A percentile compares a stretch with the other conserved stretches of the same genome.
Evolutionary conservation across 2,329 filamentous ascomycete genomes (phyloP).

Genomic region (Exophiala viscosa): DNA sequence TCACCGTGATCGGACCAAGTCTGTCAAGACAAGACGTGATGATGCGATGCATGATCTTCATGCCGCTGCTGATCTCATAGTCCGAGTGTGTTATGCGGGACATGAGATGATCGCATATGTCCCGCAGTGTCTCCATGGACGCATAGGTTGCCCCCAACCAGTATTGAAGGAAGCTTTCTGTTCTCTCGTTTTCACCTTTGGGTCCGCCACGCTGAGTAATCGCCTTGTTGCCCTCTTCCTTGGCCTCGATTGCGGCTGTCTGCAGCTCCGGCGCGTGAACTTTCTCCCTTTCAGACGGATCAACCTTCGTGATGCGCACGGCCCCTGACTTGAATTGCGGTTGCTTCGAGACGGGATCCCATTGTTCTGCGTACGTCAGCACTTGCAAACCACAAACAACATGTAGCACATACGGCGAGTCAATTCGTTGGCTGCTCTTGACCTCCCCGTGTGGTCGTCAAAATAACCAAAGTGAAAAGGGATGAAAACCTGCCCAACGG

Average conservation of each 20-base stretch:
- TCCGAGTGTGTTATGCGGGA: conserved; percentile 29
- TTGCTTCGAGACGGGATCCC: conserved; percentile 39
- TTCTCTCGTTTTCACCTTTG: conserved; percentile 14
- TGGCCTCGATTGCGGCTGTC: conserved; percentile 22
- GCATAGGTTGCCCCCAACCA: conserved; percentile 37
- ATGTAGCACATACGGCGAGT: conserved; percentile 32
- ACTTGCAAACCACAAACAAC: not conserved
- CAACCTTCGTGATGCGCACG: conserved; percentile 34
- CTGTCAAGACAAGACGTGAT: conserved; percentile 22
- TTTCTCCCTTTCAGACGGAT: conserved; percentile 16
- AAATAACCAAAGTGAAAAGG: conserved; percentile 41
- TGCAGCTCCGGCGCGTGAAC: conserved; percentile 29
- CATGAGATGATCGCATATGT: conserved; percentile 30
- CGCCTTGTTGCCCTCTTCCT: conserved; percentile 14
- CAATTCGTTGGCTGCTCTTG: conserved; percentile 38
- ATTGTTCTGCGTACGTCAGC: conserved; percentile 26
- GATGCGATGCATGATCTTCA: conserved; percentile 31
- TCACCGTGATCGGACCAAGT: conserved; percentile 28
- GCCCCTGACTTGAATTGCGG: conserved; percentile 38
- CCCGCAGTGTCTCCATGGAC: conserved; percentile 25
- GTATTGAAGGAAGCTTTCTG: conserved; percentile 31
- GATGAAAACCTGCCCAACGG: conserved; percentile 36
- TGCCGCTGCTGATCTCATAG: conserved; percentile 33
- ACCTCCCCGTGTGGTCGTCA: conserved; percentile 33
- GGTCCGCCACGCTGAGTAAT: not conserved